Percentiles rank a stretch among this genome's conserved stretches.
These are phyloP conservation scores for Hagleromyces aurorensis DNA, from an alignment of 805 yeast genomes.

Conservation along the genomic window DNA sequence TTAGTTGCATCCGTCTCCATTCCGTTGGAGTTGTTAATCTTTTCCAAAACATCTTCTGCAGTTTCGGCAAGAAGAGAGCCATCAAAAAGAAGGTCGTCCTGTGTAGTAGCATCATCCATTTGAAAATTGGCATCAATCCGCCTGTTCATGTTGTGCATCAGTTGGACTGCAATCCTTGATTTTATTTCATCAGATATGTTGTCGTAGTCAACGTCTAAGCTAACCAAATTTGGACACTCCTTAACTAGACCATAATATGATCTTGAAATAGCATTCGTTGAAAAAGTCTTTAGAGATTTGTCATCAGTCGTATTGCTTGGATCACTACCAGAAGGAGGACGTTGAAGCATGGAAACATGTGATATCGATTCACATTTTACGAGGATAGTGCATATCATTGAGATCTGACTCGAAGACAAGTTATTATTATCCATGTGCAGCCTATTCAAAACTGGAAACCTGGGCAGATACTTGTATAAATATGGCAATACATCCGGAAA, in stretches of 20 bases:
- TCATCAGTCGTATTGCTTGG: constrained; percentile 1
- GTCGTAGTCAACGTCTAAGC: constrained; percentile 59
- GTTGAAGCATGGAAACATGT: constrained; percentile 64
- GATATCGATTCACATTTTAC: constrained; percentile 60
- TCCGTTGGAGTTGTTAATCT: constrained; percentile 25
- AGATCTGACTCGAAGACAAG: constrained; percentile 46
- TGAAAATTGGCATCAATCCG: constrained; percentile 34
- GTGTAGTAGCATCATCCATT: constrained; percentile 30
- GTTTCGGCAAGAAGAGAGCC: constrained; percentile 68
- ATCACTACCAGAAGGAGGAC: constrained; percentile 25
- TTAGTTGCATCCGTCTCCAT: constrained; percentile 34
- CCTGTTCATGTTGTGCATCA: constrained; percentile 75
- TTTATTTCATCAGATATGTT: constrained; percentile 53
- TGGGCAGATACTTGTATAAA: constrained; percentile 58
- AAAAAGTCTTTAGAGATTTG: constrained; percentile 9
- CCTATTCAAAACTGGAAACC: constrained; percentile 54
- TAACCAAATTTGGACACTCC: constrained; percentile 53
- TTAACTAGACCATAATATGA: constrained; percentile 65
- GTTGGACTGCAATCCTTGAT: constrained; percentile 67
- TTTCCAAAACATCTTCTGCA: constrained; percentile 55
- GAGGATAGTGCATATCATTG: constrained; percentile 56
- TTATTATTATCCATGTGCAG: constrained; percentile 67
- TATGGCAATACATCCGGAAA: constrained; percentile 56
- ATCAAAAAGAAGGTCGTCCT: constrained; percentile 64
- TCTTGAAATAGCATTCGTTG: constrained; percentile 53